These are phyloP conservation scores for Fagus crenata DNA, from an alignment of 306 rosid species.

Conservation along the genomic window DNA sequence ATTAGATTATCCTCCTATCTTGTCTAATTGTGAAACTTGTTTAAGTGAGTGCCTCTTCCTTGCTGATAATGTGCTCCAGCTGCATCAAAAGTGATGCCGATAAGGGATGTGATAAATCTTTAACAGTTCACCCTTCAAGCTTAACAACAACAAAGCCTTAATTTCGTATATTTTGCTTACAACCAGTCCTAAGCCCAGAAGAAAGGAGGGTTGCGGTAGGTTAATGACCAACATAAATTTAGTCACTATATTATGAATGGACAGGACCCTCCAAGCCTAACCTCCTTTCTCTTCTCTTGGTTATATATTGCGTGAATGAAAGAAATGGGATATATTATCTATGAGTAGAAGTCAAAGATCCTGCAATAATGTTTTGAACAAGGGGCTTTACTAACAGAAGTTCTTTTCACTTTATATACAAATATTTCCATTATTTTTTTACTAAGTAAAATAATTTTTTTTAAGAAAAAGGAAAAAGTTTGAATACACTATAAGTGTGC, in stretches of 20 bases:
- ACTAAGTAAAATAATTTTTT: too few species aligned
- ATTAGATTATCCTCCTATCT: neutral
- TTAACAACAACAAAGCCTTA: neutral
- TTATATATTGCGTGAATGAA: neutral
- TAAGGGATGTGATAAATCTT: neutral
- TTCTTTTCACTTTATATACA: neutral
- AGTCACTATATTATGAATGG: too few species aligned
- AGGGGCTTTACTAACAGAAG: neutral
- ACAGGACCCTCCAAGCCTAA: neutral
- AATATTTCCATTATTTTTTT: neutral
- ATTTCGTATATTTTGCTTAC: too few species aligned
- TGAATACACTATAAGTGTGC: too few species aligned
- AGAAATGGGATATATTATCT: neutral
- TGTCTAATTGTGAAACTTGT: neutral
- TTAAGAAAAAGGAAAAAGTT: too few species aligned
- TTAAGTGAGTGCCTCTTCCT: neutral
- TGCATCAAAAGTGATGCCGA: neutral
- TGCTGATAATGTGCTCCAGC: neutral
- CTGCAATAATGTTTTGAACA: neutral
- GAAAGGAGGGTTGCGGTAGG: too few species aligned
- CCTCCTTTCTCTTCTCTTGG: neutral
- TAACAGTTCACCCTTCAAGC: neutral
- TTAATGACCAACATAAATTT: too few species aligned
- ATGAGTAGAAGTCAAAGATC: neutral
- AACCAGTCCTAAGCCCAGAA: too few species aligned